Evolutionary conservation across 352 stramenopile species (phyloP), one percentile per base, ranked within the genome.

Genomic region (Globisporangium emineosum): DNA sequence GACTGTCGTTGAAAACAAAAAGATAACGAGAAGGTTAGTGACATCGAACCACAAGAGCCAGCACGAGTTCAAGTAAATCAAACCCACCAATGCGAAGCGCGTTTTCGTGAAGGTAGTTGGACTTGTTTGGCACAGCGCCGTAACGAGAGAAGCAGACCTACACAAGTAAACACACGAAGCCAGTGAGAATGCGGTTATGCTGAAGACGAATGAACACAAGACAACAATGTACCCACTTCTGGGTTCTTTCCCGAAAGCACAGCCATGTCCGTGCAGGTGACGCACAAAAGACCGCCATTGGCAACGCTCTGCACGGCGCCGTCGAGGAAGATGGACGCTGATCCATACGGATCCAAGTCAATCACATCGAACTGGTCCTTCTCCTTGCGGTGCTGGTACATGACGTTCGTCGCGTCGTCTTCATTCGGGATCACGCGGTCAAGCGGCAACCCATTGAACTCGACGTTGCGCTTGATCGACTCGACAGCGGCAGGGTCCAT

Each of bases 211-310:
- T 56, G 3, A 8, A 7, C 17, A 42, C n/a, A 30, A 29, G 19
- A 50, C 2, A 8, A 19, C 13, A 43, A 43, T 57, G 30, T 21
- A 50, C 57, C 10, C n/a, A 93, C 83, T 49, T 96, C 88, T 1
- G 88, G 86, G 64, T 93, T 91, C 70, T 94, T 96, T 30, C 88
- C 88, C 0, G 86, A 96, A 9, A 94, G 79, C 62, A 97, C 90
- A 6, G 88, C 93, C 94, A 99, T 99, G 66, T 99, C 98, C 3
- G 98, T 99, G 76, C 97, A 99, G 5, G 98, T 99, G n/a, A 99
- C 88, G 72, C 96, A 99, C 33, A 99, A 74, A 45, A 99, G 75
- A 42, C 98, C 98, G 56, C 98, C 98, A 72, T 98, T 94, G 35
- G 79, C 70, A 4, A 99, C 86, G 49, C 88, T 90, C 72, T 99